Base-by-base conservation (phyloP, 768 basidiomycete genomes). In the Cyclocybe cylindracea region DNA sequence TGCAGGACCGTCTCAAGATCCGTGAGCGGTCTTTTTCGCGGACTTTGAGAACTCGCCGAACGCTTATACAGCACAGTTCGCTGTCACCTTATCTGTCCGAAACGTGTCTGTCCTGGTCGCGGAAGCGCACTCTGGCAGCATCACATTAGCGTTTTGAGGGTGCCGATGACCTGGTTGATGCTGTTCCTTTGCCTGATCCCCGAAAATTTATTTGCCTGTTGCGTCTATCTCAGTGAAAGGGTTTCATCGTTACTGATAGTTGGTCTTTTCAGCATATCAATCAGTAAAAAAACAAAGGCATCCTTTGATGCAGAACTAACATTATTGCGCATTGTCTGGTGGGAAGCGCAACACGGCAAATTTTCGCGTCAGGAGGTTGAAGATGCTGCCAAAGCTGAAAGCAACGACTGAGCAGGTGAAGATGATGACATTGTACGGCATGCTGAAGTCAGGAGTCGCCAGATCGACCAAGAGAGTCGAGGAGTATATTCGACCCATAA, bases 361-460 rank as follows among this genome's bases (percentile, higher is more conserved):
- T 61, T 80, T 80, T 56, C 96, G 72, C 41, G 91, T 91, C 68
- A 98, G 70, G 44, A 86, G 66, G 62, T 98, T 98, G 71, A 98
- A 94, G 41, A 96, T 70, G 61, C 85, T 91, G 51, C 96, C 97
- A 69, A 99, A 98, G 48, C 95, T 85, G 57, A 97, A 83, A 41
- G 95, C 94, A 46, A 97, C 80, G 38, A 98, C 74, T 8, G 93
- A 94, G 64, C 89, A 92, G 52, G 83, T 94, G 76, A 98, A 89
- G 62, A 98, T 98, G 70, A 98, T 98, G 42, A 98, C 96, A 72
- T 98, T 99, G 74, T 98, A 98, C 1, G 97, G 97, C 97, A 98
- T 98, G 68, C 91, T 94, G 67, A 98, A 98, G 68, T 98, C 97
- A 0, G 96, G 97, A 34, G 93, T 94, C n/a, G 96, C 89, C n/a